A percentile compares a stretch with the other conserved stretches of the same genome.
Evolutionary conservation across 768 basidiomycete genomes (phyloP).

Genomic region (Suillus luteus): DNA sequence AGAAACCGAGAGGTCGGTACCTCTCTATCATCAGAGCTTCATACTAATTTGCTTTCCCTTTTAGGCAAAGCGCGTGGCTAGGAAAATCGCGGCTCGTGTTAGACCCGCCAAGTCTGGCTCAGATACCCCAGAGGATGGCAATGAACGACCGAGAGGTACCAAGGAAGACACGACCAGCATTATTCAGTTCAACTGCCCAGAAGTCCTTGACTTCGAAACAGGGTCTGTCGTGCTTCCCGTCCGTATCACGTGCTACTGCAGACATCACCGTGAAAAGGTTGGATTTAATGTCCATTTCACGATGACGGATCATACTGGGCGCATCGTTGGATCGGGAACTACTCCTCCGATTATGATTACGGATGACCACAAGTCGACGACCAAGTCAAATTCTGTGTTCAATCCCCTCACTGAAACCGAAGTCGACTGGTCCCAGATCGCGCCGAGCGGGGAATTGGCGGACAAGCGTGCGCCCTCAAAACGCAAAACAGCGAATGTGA

Average conservation of each 20-base stretch:
- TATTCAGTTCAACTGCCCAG: slow-evolving; percentile 94
- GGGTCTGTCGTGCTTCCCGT: slow-evolving; percentile 91
- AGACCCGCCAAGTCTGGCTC: slow-evolving; percentile 77
- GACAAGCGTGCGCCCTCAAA: slow-evolving; percentile 48
- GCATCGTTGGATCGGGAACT: slow-evolving; percentile 76
- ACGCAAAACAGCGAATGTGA: slow-evolving; percentile 46
- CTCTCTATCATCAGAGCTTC: slow-evolving; percentile 10
- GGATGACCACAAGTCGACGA: slow-evolving; percentile 93
- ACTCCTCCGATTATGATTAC: slow-evolving; percentile 97
- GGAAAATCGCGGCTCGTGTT: slow-evolving; percentile 84
- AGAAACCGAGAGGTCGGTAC: slow-evolving; percentile 76
- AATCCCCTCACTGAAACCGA: slow-evolving; percentile 42
- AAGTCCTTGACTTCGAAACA: slow-evolving; percentile 83
- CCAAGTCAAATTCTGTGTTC: slow-evolving; percentile 29
- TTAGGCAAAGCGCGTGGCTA: slow-evolving; percentile 85
- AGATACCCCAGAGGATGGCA: slow-evolving; percentile 61
- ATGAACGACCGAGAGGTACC: slow-evolving; percentile 42
- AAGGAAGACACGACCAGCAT: slow-evolving; percentile 79
- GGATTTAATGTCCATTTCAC: slow-evolving; percentile 92
- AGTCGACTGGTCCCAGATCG: slow-evolving; percentile 52
- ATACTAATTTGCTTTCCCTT: slow-evolving; percentile 18
- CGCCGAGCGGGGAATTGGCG: slow-evolving; percentile 19
- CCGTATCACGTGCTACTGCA: slow-evolving; percentile 96
- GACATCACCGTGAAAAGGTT: slow-evolving; percentile 96
- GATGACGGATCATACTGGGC: slow-evolving; percentile 77